Evolutionary conservation across 305 asterid genomes (phyloP).

Genomic region (Lippia alba): DNA sequence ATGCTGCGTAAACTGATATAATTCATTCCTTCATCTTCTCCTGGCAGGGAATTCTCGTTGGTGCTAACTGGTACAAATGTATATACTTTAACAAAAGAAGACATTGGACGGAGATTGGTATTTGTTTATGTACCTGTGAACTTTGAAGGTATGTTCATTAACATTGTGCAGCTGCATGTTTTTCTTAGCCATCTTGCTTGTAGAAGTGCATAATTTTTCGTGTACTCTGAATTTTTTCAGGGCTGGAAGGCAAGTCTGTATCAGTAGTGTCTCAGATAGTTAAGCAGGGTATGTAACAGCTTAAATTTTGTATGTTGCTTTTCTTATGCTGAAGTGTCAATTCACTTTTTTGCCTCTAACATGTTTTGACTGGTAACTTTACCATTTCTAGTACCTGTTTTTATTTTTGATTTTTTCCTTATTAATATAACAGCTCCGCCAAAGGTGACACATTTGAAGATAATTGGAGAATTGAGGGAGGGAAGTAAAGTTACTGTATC

Average conservation of each 20-base stretch:
- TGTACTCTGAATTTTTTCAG: slow-evolving; percentile 52
- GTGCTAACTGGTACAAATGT: slow-evolving; percentile 85
- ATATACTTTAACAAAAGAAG: slow-evolving; percentile 79
- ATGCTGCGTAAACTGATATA: slow-evolving; percentile 31
- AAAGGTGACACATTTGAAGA: slow-evolving; percentile 77
- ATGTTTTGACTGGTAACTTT: slow-evolving; percentile 2
- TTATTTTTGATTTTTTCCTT: slow-evolving; percentile 18
- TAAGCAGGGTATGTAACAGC: slow-evolving; percentile 64
- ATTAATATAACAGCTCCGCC: slow-evolving; percentile 83
- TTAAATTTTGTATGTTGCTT: background rate
- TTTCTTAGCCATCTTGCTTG: slow-evolving; percentile 19
- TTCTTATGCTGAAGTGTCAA: slow-evolving; percentile 10
- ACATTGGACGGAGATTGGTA: slow-evolving; percentile 67
- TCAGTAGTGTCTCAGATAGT: slow-evolving; percentile 71
- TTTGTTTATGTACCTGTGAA: slow-evolving; percentile 88
- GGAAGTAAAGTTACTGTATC: slow-evolving; percentile 93
- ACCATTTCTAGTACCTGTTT: slow-evolving; percentile 5
- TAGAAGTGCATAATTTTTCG: slow-evolving; percentile 15
- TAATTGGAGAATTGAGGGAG: slow-evolving; percentile 94
- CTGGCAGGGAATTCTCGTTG: slow-evolving; percentile 63
- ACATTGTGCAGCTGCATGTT: slow-evolving; percentile 25
- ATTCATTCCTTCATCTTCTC: slow-evolving; percentile 30
- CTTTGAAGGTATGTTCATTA: slow-evolving; percentile 77
- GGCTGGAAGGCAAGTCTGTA: slow-evolving; percentile 89
- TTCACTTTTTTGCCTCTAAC: background rate